Conservation (phyloP, 768 basidiomycete species). For the Kwoniella sp. region DNA sequence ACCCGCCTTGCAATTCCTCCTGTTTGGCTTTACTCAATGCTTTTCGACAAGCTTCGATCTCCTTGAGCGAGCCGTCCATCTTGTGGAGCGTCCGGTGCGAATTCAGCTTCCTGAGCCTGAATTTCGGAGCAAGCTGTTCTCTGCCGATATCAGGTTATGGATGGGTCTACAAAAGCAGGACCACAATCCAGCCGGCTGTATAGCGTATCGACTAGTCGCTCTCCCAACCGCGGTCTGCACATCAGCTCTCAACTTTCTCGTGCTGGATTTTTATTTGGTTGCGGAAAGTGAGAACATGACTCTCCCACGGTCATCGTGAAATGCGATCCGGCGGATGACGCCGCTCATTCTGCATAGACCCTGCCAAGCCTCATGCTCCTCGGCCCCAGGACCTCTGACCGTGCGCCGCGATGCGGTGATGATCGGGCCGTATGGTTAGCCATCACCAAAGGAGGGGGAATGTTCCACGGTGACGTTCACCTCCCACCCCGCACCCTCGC, state of each 20-base stretch:
- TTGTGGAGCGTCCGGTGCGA: background rate
- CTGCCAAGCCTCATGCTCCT: background rate
- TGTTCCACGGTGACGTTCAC: background rate
- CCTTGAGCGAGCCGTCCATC: background rate
- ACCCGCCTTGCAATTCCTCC: constrained; percentile 18
- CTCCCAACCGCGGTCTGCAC: no score
- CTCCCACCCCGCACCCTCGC: background rate
- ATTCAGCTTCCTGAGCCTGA: background rate
- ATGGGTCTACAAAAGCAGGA: no score
- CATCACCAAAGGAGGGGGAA: background rate
- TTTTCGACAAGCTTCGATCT: constrained; percentile 25
- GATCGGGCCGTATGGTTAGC: background rate
- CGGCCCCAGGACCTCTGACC: no score
- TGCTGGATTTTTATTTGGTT: background rate
- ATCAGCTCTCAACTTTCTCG: no score
- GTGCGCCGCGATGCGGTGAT: background rate
- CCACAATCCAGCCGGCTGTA: no score
- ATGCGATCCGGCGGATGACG: background rate
- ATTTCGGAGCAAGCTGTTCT: no score
- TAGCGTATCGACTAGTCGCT: no score
- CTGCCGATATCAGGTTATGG: no score
- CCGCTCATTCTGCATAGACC: background rate
- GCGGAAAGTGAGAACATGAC: background rate
- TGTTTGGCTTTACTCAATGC: constrained; percentile 12
- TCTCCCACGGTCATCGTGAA: background rate